Conservation (phyloP, 2,329 filamentous ascomycete species). For the Venturia aucupariae region DNA sequence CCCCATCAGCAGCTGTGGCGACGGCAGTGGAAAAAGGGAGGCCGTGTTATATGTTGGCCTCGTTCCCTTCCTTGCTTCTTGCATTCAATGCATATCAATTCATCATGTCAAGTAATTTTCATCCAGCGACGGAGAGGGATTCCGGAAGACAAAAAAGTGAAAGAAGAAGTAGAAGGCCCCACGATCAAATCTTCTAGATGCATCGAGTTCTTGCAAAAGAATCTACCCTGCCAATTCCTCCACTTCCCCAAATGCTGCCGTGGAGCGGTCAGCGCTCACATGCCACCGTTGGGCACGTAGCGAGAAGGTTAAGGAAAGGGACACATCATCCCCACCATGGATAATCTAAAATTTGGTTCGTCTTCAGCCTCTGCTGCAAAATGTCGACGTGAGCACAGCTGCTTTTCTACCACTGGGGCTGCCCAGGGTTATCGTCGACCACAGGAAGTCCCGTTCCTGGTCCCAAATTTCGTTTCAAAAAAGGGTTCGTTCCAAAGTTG, state of each 20-base stretch:
- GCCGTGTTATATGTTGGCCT: not conserved
- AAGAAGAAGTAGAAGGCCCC: not conserved
- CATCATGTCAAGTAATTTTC: not conserved
- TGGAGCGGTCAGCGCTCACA: not conserved
- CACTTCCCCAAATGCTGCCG: not conserved
- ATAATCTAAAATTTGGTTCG: not conserved
- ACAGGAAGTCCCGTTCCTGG: not conserved
- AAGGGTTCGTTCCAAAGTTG: not conserved
- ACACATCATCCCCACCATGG: not conserved
- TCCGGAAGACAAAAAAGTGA: not conserved
- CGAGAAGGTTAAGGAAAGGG: slow-evolving; percentile 6
- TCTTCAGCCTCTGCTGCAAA: not conserved
- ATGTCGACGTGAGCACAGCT: not conserved
- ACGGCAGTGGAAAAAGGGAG: not conserved
- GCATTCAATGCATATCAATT: not conserved
- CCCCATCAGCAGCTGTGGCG: not conserved
- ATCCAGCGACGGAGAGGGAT: not conserved
- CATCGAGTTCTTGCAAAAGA: not conserved
- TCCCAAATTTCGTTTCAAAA: not conserved
- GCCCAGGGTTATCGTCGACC: not conserved
- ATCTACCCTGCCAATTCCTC: not conserved
- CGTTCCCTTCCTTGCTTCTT: not conserved
- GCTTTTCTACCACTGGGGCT: slow-evolving; percentile 2
- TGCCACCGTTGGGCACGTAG: not conserved
- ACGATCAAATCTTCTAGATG: not conserved